Evolutionary conservation across 495 filamentous ascomycete genomes (phyloP).

Genomic region (Penicillium longicatenatum): DNA sequence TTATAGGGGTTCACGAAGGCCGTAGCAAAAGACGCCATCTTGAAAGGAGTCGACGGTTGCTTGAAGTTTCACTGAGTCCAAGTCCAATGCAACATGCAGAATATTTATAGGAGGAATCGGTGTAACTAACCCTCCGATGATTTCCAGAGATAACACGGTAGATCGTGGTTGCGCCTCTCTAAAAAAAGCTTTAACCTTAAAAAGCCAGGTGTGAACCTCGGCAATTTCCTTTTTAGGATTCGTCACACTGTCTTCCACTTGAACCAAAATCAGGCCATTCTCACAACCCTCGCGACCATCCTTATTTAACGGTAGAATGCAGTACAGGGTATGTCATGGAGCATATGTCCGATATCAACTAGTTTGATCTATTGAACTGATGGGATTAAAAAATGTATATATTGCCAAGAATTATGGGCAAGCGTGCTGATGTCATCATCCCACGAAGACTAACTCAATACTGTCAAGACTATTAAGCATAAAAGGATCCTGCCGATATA

Average conservation of each 20-base stretch:
- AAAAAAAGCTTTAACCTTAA: slow-evolving; percentile 2
- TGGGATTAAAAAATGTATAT: neutral
- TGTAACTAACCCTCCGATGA: slow-evolving; percentile 2
- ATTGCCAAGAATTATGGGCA: neutral
- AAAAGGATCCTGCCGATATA: too few species aligned
- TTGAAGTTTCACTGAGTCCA: neutral
- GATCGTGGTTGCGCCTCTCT: neutral
- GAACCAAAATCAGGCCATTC: neutral
- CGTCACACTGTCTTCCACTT: neutral
- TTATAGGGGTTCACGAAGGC: slow-evolving; percentile 29
- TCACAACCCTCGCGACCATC: neutral
- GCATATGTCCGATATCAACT: neutral
- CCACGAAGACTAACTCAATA: too few species aligned
- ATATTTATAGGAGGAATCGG: neutral
- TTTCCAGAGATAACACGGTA: slow-evolving; percentile 1
- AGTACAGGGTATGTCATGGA: neutral
- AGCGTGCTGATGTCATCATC: neutral
- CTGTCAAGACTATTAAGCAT: too few species aligned
- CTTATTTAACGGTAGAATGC: neutral
- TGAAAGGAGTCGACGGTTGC: neutral
- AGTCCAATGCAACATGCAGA: neutral
- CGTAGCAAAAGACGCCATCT: slow-evolving; percentile 26
- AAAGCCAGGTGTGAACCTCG: neutral
- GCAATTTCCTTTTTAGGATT: neutral
- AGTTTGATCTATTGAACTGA: neutral